A percentile compares a stretch with the other conserved stretches of the same genome.
phyloP scores from a whole-genome alignment of 495 filamentous ascomycete genomes.

The Cairneyella variabilis region DNA sequence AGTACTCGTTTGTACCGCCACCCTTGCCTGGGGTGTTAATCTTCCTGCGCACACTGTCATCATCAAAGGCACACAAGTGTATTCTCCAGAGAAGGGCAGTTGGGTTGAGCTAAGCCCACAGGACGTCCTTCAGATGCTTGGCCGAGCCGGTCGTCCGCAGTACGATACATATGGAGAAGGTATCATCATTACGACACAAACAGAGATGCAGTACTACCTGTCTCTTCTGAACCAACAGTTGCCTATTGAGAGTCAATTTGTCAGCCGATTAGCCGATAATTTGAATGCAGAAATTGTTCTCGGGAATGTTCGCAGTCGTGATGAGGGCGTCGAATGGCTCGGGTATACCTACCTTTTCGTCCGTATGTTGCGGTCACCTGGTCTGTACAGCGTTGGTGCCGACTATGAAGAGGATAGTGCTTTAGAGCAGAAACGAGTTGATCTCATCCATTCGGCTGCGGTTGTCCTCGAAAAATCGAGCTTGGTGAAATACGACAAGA shows the following conservation, averaged over 20 bases:
- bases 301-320: conserved; percentile 86
- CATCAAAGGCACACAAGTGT: conserved; percentile 96
- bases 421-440: conserved; percentile 93
- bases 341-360: conserved; percentile 98
- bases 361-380: conserved; percentile 94
- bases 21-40: conserved; percentile 94
- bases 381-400: conserved; percentile 90
- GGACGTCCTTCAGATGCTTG: conserved; percentile 98
- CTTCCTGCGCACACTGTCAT: conserved; percentile 92
- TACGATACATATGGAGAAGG: conserved; percentile 98
- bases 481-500: conserved; percentile 92
- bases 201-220: conserved; percentile 94
- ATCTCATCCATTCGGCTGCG: conserved; percentile 93
- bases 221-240: conserved; percentile 95
- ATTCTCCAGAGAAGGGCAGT: conserved; percentile 96
- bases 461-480: conserved; percentile 81
- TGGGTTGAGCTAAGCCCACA: conserved; percentile 98
- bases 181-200: conserved; percentile 95
- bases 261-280: conserved; percentile 91
- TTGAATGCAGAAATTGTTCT: conserved; percentile 96
- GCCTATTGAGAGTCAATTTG: conserved; percentile 94
- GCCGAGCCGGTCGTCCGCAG: conserved; percentile 91
- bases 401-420: conserved; percentile 92
- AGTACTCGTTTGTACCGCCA: conserved; percentile 95
- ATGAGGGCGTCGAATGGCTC: conserved; percentile 97